Percentiles rank a stretch among this genome's conserved stretches.
phyloP scores from a whole-genome alignment of 2,329 filamentous ascomycete genomes.

The Pezicula rhizophila region DNA sequence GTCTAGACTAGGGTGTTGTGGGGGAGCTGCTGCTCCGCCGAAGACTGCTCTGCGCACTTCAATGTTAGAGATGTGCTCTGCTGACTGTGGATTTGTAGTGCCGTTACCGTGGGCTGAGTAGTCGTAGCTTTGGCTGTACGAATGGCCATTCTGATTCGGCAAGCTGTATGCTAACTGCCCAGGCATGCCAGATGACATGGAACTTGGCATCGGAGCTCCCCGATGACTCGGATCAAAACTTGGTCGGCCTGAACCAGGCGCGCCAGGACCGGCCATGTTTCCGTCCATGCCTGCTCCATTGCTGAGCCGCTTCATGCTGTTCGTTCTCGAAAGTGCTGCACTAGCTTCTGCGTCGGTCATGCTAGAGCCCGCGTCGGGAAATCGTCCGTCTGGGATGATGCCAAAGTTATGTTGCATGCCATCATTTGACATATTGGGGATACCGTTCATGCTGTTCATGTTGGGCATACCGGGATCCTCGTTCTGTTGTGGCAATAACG shows the following conservation, averaged over 20 bases:
- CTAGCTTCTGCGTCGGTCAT: constrained; percentile 51
- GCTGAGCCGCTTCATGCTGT: constrained; percentile 53
- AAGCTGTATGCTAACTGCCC: constrained; percentile 58
- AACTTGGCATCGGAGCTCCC: constrained; percentile 45
- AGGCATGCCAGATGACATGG: constrained; percentile 57
- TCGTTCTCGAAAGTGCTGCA: constrained; percentile 56
- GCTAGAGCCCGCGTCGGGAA: constrained; percentile 26
- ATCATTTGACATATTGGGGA: constrained; percentile 48
- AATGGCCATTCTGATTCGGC: constrained; percentile 53
- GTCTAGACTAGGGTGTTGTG: constrained; percentile 62
- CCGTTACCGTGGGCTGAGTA: constrained; percentile 27
- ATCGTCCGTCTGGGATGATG: constrained; percentile 40
- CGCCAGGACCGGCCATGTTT: constrained; percentile 47
- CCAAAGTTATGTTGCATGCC: constrained; percentile 52
- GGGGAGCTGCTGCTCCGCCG: constrained; percentile 46
- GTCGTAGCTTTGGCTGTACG: constrained; percentile 30
- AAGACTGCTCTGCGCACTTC: constrained; percentile 43
- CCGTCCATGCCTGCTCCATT: constrained; percentile 51
- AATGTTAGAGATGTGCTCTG: constrained; percentile 18
- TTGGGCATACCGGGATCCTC: constrained; percentile 44
- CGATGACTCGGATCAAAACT: constrained; percentile 50
- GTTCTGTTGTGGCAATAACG: constrained; percentile 39
- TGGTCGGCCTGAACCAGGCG: constrained; percentile 38
- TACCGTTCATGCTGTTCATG: constrained; percentile 54
- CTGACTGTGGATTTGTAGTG: constrained; percentile 21